Base-by-base conservation (phyloP, 2,329 filamentous ascomycete species). In the Capronia coronata region DNA sequence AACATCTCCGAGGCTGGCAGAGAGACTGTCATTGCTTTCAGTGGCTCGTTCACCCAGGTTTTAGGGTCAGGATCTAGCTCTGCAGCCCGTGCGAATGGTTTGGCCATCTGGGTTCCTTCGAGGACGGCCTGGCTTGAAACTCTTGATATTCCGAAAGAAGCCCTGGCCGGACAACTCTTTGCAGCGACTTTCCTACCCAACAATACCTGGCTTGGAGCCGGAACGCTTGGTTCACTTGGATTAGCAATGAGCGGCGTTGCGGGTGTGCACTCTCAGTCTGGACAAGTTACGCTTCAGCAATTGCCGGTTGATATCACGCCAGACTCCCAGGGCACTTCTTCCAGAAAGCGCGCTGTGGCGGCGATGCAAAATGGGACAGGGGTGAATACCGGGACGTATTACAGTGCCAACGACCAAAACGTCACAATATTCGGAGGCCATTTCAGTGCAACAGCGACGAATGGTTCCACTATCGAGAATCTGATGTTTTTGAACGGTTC, bases 31-130 rank as follows among this genome's bases (percentile, higher is more conserved):
- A 77, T 97, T 55, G 82, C 84, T 1, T 73, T 98, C 51, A 91
- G 83, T 42, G 93, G 93, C 4, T 75, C 80, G 52, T 98, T 98
- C 66, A 76, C 78, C 13, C 73, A 81, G 46, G 80, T 95, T 54
- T 76, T 83, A 22, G 78, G 76, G 0, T 91, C 88, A 59, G 80
- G 72, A 29, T 73, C 74, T 56, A 83, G 83, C 57, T 66, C 75
- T 5, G 77, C 80, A 8, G 75, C 83, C 22, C 62, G 76, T 7
- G 85, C 82, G 0, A 68, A 80, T 43, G 89, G 90, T 1, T 88
- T 98, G 62, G 91, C 88, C 11, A 75, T 97, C 30, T 98, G 93
- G 93, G 84, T 97, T 6, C 87, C 87, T 2, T 94, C 89, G 2
- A 75, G 78, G 54, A 77, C 75, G 50, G 93, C 93, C 64, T 98